Evolutionary conservation across 108 stramenopile genomes (phyloP), one percentile per base, ranked within the genome.

Genomic region (Nannochloropsis salina): DNA sequence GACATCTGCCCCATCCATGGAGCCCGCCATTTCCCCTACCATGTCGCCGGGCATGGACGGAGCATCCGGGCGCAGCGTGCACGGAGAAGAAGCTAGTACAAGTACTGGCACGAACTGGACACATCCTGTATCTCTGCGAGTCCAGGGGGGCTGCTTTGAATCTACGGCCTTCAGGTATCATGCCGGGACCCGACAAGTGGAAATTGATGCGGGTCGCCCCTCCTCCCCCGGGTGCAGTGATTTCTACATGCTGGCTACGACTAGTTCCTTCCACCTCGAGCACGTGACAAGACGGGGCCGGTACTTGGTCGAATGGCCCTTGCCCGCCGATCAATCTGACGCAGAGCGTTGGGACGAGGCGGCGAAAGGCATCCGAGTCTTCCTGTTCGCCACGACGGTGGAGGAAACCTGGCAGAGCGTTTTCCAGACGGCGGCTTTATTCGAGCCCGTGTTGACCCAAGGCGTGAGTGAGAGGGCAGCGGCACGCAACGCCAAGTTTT

Each of bases 401-500:
- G 41, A 81, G 9, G 41, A 31, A 11, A 31, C 41, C 6, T 5
- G n/a, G 22, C 40, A 31, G 4, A 85, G 41, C 51, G 20, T 85
- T 3, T 31, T 85, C 18, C 20, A 80, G n/a, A 85, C 84, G 18
- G 40, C 45, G 15, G 74, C 31, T 31, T 41, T 80, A 20, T 85
- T 85, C 21, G 84, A 42, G 18, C 31, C 74, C 15, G 79, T 79
- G 2, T 22, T 80, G 42, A 31, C 41, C 40, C 15, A 80, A 41
- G 61, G 2, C 5, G 74, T 85, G 4, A 45, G 44, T 21, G 18
- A 43, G 18, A 20, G 41, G 43, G 61, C 74, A 10, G 74, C 61
- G 9, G 43, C 79, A 10, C 20, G 42, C 21, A 80, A 80, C 61
- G 45, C 80, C 21, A n/a, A 85, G 12, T 85, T 85, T 45, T 40